Evolutionary conservation across 2,329 filamentous ascomycete genomes (phyloP).

Genomic region (Phaeosphaeria sp.): DNA sequence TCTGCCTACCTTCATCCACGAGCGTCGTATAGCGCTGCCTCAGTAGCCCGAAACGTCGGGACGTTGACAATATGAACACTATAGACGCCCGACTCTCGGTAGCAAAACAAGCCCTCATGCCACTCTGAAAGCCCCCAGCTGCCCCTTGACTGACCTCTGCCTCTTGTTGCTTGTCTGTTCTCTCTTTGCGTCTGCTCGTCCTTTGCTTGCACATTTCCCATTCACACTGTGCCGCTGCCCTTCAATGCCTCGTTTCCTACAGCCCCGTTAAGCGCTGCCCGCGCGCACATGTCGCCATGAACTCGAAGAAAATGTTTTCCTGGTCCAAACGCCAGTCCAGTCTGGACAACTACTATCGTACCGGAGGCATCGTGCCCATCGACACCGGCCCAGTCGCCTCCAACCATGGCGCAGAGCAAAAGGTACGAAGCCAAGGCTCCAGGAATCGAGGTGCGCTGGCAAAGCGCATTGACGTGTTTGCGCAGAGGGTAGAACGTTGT

Average conservation of each 20-base stretch:
- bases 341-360: conserved; percentile 44
- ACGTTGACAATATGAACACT: conserved; percentile 11
- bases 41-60: conserved; percentile 15
- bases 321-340: conserved; percentile 52
- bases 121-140: not conserved
- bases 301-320: conserved; percentile 52
- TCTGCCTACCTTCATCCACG: conserved; percentile 4
- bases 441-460: conserved; percentile 34
- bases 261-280: conserved; percentile 3
- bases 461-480: conserved; percentile 40
- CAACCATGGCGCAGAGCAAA: conserved; percentile 24
- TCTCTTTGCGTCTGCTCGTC: not conserved
- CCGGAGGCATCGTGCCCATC: conserved; percentile 49
- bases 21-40: conserved; percentile 5
- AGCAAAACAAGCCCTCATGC: conserved; percentile 7
- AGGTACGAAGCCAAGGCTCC: conserved; percentile 37
- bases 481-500: conserved; percentile 32
- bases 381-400: conserved; percentile 20
- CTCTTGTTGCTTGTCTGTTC: conserved; percentile 1
- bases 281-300: conserved; percentile 34
- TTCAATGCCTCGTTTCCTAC: conserved; percentile 11
- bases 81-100: conserved; percentile 13
- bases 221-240: not conserved
- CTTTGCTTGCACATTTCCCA: not conserved
- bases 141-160: not conserved